Conservation (phyloP, 495 filamentous ascomycete species). For the Tuber calosporum region DNA sequence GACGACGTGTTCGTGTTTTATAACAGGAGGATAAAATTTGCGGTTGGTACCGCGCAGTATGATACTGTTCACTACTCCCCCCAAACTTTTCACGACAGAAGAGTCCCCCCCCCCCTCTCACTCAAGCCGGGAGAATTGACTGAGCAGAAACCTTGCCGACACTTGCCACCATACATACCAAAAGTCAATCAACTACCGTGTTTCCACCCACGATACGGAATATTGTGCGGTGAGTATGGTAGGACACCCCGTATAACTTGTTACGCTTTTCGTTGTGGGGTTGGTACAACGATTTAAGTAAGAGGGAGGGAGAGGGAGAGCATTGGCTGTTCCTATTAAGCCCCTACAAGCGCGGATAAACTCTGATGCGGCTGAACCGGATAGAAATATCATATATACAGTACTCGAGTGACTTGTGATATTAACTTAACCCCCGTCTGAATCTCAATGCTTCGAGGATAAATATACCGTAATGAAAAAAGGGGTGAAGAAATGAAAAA, state of each 20-base stretch:
- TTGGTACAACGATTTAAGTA: neutral
- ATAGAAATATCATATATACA: neutral
- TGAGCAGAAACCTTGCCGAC: neutral
- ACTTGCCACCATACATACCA: neutral
- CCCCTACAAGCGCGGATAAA: neutral
- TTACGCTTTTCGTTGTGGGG: neutral
- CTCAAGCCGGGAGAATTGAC: neutral
- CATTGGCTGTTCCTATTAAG: neutral
- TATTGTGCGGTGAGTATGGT: neutral
- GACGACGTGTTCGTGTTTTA: conserved; percentile 1
- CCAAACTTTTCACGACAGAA: neutral
- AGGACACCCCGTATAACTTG: neutral
- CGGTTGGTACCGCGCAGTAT: neutral
- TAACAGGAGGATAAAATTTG: neutral
- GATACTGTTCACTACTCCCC: neutral
- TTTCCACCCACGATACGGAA: neutral
- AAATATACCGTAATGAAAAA: too few relatives aligned
- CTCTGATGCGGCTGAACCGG: neutral
- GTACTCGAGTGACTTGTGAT: neutral
- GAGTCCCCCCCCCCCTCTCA: neutral
- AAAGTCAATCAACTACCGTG: neutral
- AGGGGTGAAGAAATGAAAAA: neutral
- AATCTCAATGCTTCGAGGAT: neutral
- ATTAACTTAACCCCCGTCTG: neutral
- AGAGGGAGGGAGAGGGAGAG: neutral